Conservation (phyloP, 139 green algal species). For the Coelastrella sp. region DNA sequence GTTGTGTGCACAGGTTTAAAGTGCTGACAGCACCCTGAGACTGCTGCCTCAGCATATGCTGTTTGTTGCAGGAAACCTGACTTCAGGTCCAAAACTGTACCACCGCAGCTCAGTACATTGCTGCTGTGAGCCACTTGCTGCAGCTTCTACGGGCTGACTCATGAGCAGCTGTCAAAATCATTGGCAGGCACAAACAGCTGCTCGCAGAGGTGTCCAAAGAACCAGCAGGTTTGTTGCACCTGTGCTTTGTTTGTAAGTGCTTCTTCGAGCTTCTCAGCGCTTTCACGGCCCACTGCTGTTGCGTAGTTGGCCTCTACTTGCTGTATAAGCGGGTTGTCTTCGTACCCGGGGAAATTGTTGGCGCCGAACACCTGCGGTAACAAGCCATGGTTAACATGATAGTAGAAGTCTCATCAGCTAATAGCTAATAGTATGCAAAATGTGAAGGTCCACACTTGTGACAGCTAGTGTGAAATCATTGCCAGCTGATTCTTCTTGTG, state of each 20-base stretch:
- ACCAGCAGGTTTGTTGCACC: slow-evolving; percentile 3
- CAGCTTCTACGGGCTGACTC: neutral
- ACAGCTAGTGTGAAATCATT: no score
- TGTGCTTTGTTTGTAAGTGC: slow-evolving; percentile 19
- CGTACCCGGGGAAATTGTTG: slow-evolving; percentile 2
- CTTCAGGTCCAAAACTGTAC: neutral
- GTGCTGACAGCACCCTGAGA: no score
- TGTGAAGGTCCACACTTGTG: no score
- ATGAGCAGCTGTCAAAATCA: neutral
- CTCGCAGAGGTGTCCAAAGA: no score
- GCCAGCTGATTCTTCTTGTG: no score
- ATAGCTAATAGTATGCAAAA: no score
- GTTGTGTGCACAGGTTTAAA: no score
- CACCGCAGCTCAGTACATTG: neutral
- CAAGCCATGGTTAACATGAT: no score
- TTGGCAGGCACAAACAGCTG: neutral
- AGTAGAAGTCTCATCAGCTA: no score
- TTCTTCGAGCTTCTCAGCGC: slow-evolving; percentile 3
- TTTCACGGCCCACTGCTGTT: slow-evolving; percentile 17
- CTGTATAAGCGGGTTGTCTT: slow-evolving; percentile 15
- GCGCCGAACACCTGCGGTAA: slow-evolving; percentile 12
- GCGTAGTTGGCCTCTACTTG: slow-evolving; percentile 28
- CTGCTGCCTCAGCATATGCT: neutral
- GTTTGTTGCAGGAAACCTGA: neutral
- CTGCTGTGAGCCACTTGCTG: neutral